A percentile compares a stretch with the other conserved stretches of the same genome.
phyloP scores from a whole-genome alignment of 2,329 filamentous ascomycete genomes.

The Myrmaecium sp. region DNA sequence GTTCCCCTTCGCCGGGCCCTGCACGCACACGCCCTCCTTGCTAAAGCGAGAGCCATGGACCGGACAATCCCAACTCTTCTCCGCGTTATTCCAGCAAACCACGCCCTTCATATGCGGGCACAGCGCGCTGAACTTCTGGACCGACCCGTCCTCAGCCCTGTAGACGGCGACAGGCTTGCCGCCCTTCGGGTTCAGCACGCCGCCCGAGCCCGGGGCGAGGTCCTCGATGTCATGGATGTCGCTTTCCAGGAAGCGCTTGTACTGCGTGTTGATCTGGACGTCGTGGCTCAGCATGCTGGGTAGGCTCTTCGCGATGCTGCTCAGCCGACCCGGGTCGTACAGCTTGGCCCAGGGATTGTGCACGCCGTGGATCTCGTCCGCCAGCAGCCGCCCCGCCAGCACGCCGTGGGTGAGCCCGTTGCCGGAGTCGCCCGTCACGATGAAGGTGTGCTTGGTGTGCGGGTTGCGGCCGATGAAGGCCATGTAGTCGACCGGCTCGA shows the following conservation, averaged over 20 bases:
- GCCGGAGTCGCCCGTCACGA: slow-evolving; percentile 40
- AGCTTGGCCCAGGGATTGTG: slow-evolving; percentile 32
- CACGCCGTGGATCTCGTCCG: slow-evolving; percentile 35
- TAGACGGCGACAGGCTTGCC: slow-evolving; percentile 37
- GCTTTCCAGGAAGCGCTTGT: slow-evolving; percentile 35
- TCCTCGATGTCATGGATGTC: slow-evolving; percentile 42
- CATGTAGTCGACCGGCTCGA: slow-evolving; percentile 38
- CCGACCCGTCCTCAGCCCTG: slow-evolving; percentile 36
- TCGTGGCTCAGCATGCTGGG: slow-evolving; percentile 33
- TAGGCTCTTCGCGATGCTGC: slow-evolving; percentile 27
- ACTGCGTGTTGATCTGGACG: slow-evolving; percentile 37
- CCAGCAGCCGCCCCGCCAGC: slow-evolving; percentile 33
- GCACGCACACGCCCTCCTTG: slow-evolving; percentile 24
- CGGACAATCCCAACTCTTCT: slow-evolving; percentile 40
- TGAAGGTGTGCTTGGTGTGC: slow-evolving; percentile 32
- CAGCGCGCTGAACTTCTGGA: slow-evolving; percentile 34
- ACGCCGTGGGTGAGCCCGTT: slow-evolving; percentile 41
- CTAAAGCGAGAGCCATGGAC: slow-evolving; percentile 27
- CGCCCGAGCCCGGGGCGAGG: slow-evolving; percentile 31
- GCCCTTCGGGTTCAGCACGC: slow-evolving; percentile 32
- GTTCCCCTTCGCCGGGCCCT: slow-evolving; percentile 23
- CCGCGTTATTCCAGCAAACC: slow-evolving; percentile 37
- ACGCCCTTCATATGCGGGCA: slow-evolving; percentile 41
- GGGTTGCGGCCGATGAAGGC: slow-evolving; percentile 40
- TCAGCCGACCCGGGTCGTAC: slow-evolving; percentile 34